Evolutionary conservation across 2,329 filamentous ascomycete genomes (phyloP), one percentile per base, ranked within the genome.

Genomic region (Paecilomyces niveus): DNA sequence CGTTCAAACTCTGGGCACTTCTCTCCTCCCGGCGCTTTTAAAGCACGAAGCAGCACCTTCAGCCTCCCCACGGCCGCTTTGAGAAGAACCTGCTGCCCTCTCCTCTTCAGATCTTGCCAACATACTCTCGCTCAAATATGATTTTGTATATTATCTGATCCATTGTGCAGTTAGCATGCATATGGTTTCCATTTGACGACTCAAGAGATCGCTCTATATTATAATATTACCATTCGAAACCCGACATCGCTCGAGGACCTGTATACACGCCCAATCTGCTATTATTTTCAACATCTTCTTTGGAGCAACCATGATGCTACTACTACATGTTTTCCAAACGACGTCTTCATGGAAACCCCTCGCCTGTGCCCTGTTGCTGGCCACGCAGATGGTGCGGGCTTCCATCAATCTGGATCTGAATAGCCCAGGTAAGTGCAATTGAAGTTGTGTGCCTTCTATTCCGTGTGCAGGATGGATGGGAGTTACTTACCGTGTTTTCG

Each of bases 321-420:
- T 13, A 35, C 26, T 9, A 55, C n/a, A 45, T 3, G 9, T 55
- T 49, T 24, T 22, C 15, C 7, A 21, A 21, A 26, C 4, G 8
- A n/a, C 26, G 8, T 56, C 35, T 21, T 62, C 61, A 62, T 64
- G 62, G 61, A 29, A 57, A 29, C 21, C 58, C 8, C 51, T 65
- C 7, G 45, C 55, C 9, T 58, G 62, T 52, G 55, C 60, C 22
- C 26, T 58, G 31, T 54, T 70, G 15, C 61, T 70, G 22, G 65
- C 62, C 33, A 58, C 61, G 33, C 64, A 65, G 62, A 53, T 62
- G 58, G 65, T 59, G n/a, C 58, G 62, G 54, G 65, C 60, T 54
- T 53, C 58, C 22, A 67, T 65, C 52, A 22, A 61, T n/a, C 58
- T 72, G n/a, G 62, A 70, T 35, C 21, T 70, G n/a, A 59, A 62